Base-by-base conservation (phyloP, 2,329 filamentous ascomycete species). In the Aspergillus pseudotamarii region DNA sequence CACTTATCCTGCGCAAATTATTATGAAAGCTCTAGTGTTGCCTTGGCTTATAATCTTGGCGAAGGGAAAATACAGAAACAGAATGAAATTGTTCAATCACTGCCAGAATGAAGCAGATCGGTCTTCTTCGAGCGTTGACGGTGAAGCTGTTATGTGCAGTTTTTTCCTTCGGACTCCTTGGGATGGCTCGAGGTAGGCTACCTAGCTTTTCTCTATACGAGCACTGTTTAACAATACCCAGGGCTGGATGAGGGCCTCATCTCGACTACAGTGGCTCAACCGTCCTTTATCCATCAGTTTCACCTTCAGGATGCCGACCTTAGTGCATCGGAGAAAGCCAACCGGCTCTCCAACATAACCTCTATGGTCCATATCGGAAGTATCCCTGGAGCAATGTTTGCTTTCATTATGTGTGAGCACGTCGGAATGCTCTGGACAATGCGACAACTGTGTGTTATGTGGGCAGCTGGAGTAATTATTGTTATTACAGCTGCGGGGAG, bases 331-430 rank as follows among this genome's bases (percentile, higher is more conserved):
- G 63, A 73, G 14, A 70, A 73, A 58, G 75, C 76, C 14, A 69
- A 75, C 38, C 71, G 72, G 45, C 70, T 75, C 30, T 76, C 73
- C 3, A 79, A 78, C 57, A 75, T 80, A 43, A 76, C 75, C 5
- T 73, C 77, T 1, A 79, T 79, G 77, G 78, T 79, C 11, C 76
- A 79, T 36, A 76, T 80, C 45, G 77, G 77, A 3, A 75, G 72
- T 64, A 71, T 79, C 21, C 74, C 72, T 10, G 77, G 77, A 19
- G 77, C 78, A n/a, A 66, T 71, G 11, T 48, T 74, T 8, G 74
- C 72, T 1, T 75, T 73, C 66, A 21, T 73, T 12, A 59, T 74
- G 16, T 70, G 70, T 30, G 69, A 75, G 21, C 61, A 66, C 26
- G 68, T 72, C 57, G 76, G 77, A 14, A 65, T 65, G 16, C 61